Evolutionary conservation across 2,329 filamentous ascomycete genomes (phyloP), one percentile per base, ranked within the genome.

Genomic region (Aspergillus pseudotamarii): DNA sequence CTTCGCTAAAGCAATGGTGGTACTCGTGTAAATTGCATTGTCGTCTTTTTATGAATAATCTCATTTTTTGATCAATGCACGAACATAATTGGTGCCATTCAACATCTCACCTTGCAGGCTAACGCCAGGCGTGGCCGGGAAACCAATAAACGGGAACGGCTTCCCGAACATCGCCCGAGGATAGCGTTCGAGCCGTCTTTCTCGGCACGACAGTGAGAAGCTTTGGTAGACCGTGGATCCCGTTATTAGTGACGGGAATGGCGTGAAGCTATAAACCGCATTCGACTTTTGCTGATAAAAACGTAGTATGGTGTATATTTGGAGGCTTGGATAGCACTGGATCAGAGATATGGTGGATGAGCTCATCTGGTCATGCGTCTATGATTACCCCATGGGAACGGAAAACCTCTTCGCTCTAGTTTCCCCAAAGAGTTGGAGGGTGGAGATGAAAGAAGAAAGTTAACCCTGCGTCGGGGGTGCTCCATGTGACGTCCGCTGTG

Each of bases 121-220:
- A 56, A 60, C 60, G 57, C 60, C 63, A 63, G 57, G 50, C 36
- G 57, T 23, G 28, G 60, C 58, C 60, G 54, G 60, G 58, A 62
- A 56, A 64, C 21, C 16, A 48, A 11, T 19, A 28, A 34, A 57
- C 60, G 54, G 41, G 59, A 56, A 61, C 62, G 59, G 62, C 62
- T 59, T 61, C 62, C 62, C 58, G 61, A 65, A 58, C 46, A 43
- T 58, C 41, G 54, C 53, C 60, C 60, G 45, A 51, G 50, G 28
- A 32, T 50, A 26, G 38, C 23, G 45, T 28, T 45, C 45, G 32
- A 19, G 32, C 36, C 32, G 51, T 55, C 51, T 55, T 26, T 36
- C 32, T 59, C 48, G 58, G 58, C 43, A 59, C 23, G 26, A 48
- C 16, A 30, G 48, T 32, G 36, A 50, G 46, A 43, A 32, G 57